These are phyloP conservation scores for Metrosideros polymorpha DNA, from an alignment of 441 rosid species.

Conservation along the genomic window DNA sequence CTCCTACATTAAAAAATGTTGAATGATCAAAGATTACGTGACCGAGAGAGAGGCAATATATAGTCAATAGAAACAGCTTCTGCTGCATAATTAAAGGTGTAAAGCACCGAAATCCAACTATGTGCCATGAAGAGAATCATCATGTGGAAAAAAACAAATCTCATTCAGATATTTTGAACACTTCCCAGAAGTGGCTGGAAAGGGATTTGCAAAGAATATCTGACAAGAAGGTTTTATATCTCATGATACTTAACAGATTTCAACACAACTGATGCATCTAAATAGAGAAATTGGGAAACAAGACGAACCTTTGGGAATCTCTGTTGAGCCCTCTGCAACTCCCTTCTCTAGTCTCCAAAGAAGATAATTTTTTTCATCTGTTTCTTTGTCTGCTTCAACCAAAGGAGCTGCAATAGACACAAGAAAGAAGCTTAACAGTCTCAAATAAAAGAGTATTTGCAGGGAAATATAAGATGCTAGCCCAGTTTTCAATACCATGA, in stretches of 20 bases:
- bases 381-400: conserved; percentile 76
- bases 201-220: neutral
- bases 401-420: conserved; percentile 56
- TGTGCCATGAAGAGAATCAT: neutral
- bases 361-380: conserved; percentile 45
- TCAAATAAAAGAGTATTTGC: neutral
- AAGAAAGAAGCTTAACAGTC: neutral
- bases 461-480: neutral
- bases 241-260: neutral
- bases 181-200: neutral
- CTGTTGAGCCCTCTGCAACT: conserved; percentile 81
- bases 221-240: neutral
- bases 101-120: neutral
- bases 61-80: neutral
- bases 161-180: neutral
- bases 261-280: neutral
- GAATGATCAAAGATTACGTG: neutral
- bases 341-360: conserved; percentile 78
- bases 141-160: neutral
- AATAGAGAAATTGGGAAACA: neutral
- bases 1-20: conserved; percentile 31
- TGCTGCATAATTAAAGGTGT: neutral
- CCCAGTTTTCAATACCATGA: neutral
- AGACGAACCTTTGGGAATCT: conserved; percentile 68
- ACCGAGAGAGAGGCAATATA: neutral